Evolutionary conservation across 768 basidiomycete species (phyloP).

Genomic region (Panellus pusillus): DNA sequence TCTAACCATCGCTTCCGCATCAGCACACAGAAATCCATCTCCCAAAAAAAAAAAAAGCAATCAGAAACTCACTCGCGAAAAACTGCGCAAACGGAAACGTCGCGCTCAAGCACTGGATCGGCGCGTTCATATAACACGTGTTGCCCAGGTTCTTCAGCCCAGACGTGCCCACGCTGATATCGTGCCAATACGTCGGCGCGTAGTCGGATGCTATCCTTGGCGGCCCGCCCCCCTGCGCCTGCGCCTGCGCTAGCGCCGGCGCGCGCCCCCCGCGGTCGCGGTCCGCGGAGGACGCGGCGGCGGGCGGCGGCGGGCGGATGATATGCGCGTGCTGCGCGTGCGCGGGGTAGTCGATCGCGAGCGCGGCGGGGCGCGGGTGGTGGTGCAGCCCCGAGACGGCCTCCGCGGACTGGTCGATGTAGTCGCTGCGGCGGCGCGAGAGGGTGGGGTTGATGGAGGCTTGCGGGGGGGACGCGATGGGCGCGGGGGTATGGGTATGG

Average conservation of each 20-base stretch:
- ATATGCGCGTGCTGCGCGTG: constrained; percentile 37
- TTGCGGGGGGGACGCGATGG: constrained; percentile 71
- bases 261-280: constrained; percentile 1
- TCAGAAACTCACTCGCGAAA: constrained; percentile 70
- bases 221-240: constrained; percentile 41
- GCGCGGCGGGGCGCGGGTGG: constrained; percentile 35
- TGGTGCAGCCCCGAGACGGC: constrained; percentile 48
- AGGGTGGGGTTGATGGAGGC: constrained; percentile 83
- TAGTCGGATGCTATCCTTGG: constrained; percentile 76
- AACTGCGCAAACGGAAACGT: constrained; percentile 92
- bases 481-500: constrained; percentile 36
- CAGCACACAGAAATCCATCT: constrained; percentile 4
- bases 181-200: constrained; percentile 82
- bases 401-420: constrained; percentile 75
- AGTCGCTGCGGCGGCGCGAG: constrained; percentile 75
- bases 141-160: constrained; percentile 95
- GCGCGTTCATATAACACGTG: constrained; percentile 99
- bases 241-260: neutral
- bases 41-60: neutral
- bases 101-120: constrained; percentile 93
- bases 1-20: constrained; percentile 40
- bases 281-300: constrained; percentile 68
- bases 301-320: constrained; percentile 81
- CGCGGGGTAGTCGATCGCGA: constrained; percentile 78
- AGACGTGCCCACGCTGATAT: constrained; percentile 73